These are phyloP conservation scores for Annulohypoxylon nitens DNA, from an alignment of 495 filamentous ascomycete genomes.

Conservation along the genomic window DNA sequence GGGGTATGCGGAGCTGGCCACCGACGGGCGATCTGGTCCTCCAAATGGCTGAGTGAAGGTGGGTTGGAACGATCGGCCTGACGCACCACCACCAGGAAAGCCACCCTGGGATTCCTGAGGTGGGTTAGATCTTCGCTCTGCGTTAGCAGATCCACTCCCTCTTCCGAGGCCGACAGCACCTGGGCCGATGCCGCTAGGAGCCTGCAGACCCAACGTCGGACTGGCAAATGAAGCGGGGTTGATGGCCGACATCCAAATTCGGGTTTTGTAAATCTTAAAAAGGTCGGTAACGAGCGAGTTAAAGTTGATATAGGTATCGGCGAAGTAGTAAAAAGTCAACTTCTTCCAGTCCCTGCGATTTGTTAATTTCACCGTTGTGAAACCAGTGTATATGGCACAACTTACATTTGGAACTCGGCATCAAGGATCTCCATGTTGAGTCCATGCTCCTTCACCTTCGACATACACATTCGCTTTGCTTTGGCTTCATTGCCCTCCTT, in stretches of 20 bases:
- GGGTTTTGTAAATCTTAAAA: slow-evolving; percentile 98
- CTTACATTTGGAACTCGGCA: slow-evolving; percentile 99
- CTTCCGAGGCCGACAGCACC: slow-evolving; percentile 67
- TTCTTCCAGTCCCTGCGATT: slow-evolving; percentile 94
- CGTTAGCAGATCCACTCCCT: slow-evolving; percentile 53
- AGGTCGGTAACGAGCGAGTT: slow-evolving; percentile 96
- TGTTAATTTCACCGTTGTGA: slow-evolving; percentile 25
- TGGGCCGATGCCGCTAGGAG: slow-evolving; percentile 72
- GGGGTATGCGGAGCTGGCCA: slow-evolving; percentile 53
- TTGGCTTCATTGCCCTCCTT: slow-evolving; percentile 99
- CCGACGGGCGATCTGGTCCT: slow-evolving; percentile 52
- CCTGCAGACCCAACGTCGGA: slow-evolving; percentile 76
- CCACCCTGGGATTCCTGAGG: slow-evolving; percentile 58
- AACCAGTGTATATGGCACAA: slow-evolving; percentile 26
- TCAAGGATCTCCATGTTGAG: slow-evolving; percentile 98
- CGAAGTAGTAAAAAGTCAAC: slow-evolving; percentile 98
- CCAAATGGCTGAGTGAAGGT: slow-evolving; percentile 54
- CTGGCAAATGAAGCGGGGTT: slow-evolving; percentile 98
- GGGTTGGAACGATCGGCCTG: slow-evolving; percentile 56
- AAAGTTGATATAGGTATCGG: slow-evolving; percentile 98
- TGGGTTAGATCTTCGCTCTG: slow-evolving; percentile 63
- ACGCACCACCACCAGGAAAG: slow-evolving; percentile 54
- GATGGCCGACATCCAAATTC: slow-evolving; percentile 99
- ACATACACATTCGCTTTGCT: slow-evolving; percentile 94
- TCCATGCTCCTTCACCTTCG: slow-evolving; percentile 94